Evolutionary conservation across 1,284 basidiomycete genomes (phyloP), one percentile per base, ranked within the genome.

Genomic region (Cryptococcus neoformans): DNA sequence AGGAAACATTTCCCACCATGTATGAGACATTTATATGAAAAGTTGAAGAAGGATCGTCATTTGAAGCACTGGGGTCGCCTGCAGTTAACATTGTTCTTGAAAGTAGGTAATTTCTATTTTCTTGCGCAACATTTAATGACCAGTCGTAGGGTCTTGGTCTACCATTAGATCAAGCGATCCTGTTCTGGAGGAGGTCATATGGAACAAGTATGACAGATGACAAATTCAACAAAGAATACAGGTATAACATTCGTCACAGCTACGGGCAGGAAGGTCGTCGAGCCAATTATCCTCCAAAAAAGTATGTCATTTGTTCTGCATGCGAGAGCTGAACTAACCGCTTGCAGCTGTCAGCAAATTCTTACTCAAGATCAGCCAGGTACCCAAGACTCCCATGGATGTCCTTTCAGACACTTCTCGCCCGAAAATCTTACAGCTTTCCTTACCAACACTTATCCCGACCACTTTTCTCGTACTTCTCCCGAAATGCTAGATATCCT

Each of bases 141-240:
- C n/a, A 7, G 11, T 9, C 38, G 12, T 67, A 96, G 92, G 89
- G 92, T 4, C 82, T 99, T 54, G 95, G 95, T 2, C 78, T 99
- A 51, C 90, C 93, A 0, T 85, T 99, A 51, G 95, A 99, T 36
- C 95, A 99, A 78, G 94, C 96, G 2, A 79, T 98, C 53, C 79
- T 85, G 6, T 99, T 98, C 79, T 99, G 96, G 96, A 82, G 92
- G 54, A 87, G 88, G 66, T 87, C 88, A 38, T 98, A 96, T 74
- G 75, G 76, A 36, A 81, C 77, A 47, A 82, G 80, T 40, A 85
- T 90, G 57, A 86, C 86, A 21, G 94, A 98, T 64, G 93, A 99
- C 79, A 90, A 94, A 77, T 99, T 99, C 80, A 94, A 93, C 80
- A 99, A 99, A 76, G 91, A 97, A 72, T 89, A 98, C 81, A 87